phyloP scores from a whole-genome alignment of 495 filamentous ascomycete species.

The Chaetomium tenue region DNA sequence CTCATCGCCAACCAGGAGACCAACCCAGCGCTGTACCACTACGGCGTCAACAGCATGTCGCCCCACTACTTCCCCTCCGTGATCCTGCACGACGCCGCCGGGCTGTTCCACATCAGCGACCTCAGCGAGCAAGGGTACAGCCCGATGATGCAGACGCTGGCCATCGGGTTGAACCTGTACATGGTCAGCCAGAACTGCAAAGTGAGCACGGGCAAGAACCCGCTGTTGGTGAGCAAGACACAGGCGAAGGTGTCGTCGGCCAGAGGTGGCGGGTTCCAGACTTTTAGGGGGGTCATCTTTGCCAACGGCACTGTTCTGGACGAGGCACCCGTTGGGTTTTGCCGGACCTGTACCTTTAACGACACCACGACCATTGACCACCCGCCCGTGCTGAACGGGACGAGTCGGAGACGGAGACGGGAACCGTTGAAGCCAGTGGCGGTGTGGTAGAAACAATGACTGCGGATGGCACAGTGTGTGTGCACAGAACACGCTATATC shows the following conservation, averaged over 20 bases:
- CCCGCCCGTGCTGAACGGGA: too few species aligned
- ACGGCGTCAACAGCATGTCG: conserved; percentile 21
- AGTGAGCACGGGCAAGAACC: conserved; percentile 3
- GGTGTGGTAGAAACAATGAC: too few species aligned
- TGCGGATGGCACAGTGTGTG: too few species aligned
- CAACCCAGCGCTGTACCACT: conserved; percentile 22
- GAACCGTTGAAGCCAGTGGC: too few species aligned
- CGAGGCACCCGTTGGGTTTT: too few species aligned
- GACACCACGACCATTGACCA: too few species aligned
- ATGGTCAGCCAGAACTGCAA: conserved; percentile 29
- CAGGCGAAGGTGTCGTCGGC: not conserved
- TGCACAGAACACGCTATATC: too few species aligned
- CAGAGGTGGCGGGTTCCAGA: too few species aligned
- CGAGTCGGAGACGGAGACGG: too few species aligned
- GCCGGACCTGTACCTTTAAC: too few species aligned
- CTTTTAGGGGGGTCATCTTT: conserved; percentile 3
- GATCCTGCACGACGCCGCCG: conserved; percentile 22
- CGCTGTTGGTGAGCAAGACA: too few species aligned
- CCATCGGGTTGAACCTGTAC: conserved; percentile 26
- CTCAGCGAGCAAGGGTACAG: too few species aligned
- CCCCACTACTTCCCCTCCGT: conserved; percentile 25
- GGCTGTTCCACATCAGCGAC: conserved; percentile 10
- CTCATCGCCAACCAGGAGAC: not conserved
- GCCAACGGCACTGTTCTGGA: conserved; percentile 1
- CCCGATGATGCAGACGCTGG: conserved; percentile 23